Conservation (phyloP, 1,284 basidiomycete species). For the Rhodotorula mucilaginosa region DNA sequence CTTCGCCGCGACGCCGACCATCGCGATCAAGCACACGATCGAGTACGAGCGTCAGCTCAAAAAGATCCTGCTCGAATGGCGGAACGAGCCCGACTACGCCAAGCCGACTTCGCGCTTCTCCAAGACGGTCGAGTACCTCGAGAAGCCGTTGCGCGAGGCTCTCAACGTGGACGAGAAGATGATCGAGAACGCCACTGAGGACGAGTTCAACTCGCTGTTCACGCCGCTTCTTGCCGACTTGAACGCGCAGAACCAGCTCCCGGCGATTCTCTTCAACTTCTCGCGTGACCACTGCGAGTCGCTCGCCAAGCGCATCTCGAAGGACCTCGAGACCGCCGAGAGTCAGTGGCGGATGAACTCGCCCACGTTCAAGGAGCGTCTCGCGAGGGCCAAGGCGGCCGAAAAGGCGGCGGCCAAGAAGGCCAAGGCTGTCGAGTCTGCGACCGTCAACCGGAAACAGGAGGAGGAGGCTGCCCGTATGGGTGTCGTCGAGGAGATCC, state of each 20-base stretch:
- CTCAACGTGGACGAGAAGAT: constrained; percentile 41
- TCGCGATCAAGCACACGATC: constrained; percentile 60
- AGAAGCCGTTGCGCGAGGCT: constrained; percentile 32
- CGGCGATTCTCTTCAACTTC: constrained; percentile 66
- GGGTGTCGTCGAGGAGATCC: constrained; percentile 39
- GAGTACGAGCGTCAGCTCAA: constrained; percentile 60
- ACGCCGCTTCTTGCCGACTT: constrained; percentile 59
- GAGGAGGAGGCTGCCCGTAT: constrained; percentile 48
- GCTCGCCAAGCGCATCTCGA: constrained; percentile 54
- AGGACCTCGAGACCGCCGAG: constrained; percentile 54
- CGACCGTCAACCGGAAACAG: constrained; percentile 50
- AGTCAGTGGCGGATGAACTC: constrained; percentile 55
- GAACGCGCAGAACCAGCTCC: constrained; percentile 50
- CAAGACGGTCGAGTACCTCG: constrained; percentile 52
- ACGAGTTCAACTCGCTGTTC: constrained; percentile 40
- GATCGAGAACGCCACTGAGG: constrained; percentile 50
- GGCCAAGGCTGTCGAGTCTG: constrained; percentile 42
- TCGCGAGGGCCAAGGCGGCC: constrained; percentile 57
- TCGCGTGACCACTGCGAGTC: constrained; percentile 61
- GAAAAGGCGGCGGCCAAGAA: constrained; percentile 48
- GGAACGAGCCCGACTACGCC: constrained; percentile 52
- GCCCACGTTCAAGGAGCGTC: constrained; percentile 53
- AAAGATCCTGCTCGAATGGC: constrained; percentile 51
- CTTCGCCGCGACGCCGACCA: constrained; percentile 51
- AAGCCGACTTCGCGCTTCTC: constrained; percentile 50